Base-by-base conservation (phyloP, 352 stramenopile genomes). In the Globisporangium carolinianum region DNA sequence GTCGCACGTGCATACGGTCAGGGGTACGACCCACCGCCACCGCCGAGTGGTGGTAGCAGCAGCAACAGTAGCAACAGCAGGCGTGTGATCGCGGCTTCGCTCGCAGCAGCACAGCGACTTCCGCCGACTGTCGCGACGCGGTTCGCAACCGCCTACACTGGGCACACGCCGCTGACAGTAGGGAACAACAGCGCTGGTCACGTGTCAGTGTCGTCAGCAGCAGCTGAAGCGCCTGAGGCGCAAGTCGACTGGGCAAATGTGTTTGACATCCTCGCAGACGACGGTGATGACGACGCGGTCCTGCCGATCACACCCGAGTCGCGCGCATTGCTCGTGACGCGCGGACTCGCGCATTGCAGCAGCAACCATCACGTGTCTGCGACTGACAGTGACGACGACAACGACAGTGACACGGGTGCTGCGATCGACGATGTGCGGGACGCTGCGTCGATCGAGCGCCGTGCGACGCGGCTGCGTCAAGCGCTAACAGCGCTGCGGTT, bases 401-500 rank as follows among this genome's bases (percentile, higher is more conserved):
- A 36, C 51, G 51, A 52, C 51, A 17, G 11, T 42, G 37, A 53
- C 10, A 32, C n/a, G 5, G 37, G 35, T n/a, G 32, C 5, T 1
- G 35, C 17, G 15, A 12, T 6, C 42, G n/a, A 42, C 9, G 43
- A 32, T 32, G 1, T 32, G 24, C 24, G 24, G 24, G 52, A 47
- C 17, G 8, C 10, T 3, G 47, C 18, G 4, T 10, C 6, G 53
- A 47, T 65, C 39, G 39, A 48, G 47, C 2, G 8, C 8, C 14
- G 42, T 15, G 15, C 24, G 3, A 11, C 10, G 6, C 12, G 24
- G 6, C 35, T 67, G 15, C 63, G 53, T 5, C 63, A 69, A 45
- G 36, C 49, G 17, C 12, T 69, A 4, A 59, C 48, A 12, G 42
- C 47, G 9, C 17, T 71, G 32, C 61, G 65, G 1, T 61, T 67